phyloP scores from a whole-genome alignment of 305 asterid genomes.

The Rubia tinctorum region DNA sequence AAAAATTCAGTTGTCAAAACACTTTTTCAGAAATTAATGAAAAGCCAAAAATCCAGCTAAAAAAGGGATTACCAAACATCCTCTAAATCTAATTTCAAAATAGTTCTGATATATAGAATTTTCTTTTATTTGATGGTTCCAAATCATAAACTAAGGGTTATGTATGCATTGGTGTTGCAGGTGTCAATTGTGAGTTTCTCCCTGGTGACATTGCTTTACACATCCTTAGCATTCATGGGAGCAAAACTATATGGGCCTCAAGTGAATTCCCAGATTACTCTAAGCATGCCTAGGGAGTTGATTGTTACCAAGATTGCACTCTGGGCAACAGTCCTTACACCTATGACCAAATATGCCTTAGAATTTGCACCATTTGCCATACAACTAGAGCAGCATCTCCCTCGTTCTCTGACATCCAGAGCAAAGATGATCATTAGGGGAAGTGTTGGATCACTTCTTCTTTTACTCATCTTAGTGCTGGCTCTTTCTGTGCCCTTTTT shows the following conservation, averaged over 20 bases:
- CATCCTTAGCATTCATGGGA: constrained; percentile 65
- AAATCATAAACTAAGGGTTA: too few species aligned
- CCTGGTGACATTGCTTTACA: constrained; percentile 46
- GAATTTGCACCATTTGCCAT: constrained; percentile 72
- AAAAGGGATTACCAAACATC: too few species aligned
- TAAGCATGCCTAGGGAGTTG: constrained; percentile 60
- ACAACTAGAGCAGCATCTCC: constrained; percentile 50
- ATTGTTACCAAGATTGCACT: constrained; percentile 59
- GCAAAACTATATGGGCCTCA: constrained; percentile 63
- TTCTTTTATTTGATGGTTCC: too few species aligned
- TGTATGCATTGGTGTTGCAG: constrained; percentile 21
- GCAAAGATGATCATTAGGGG: constrained; percentile 54
- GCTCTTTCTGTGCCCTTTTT: constrained; percentile 67
- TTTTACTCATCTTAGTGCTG: constrained; percentile 42
- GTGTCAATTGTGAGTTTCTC: constrained; percentile 70
- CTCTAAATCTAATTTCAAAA: too few species aligned
- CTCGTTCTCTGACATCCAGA: constrained; percentile 34
- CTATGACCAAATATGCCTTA: constrained; percentile 74
- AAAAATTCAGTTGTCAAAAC: too few species aligned
- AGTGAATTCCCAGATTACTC: constrained; percentile 64
- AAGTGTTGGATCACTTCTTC: constrained; percentile 46
- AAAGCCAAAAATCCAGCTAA: too few species aligned
- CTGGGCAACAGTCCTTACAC: constrained; percentile 69
- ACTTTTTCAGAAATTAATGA: too few species aligned
- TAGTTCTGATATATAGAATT: too few species aligned